A percentile compares a stretch with the other conserved stretches of the same genome.
Conservation (phyloP, 345 rosid genomes). For the Boechera divaricarpa region DNA sequence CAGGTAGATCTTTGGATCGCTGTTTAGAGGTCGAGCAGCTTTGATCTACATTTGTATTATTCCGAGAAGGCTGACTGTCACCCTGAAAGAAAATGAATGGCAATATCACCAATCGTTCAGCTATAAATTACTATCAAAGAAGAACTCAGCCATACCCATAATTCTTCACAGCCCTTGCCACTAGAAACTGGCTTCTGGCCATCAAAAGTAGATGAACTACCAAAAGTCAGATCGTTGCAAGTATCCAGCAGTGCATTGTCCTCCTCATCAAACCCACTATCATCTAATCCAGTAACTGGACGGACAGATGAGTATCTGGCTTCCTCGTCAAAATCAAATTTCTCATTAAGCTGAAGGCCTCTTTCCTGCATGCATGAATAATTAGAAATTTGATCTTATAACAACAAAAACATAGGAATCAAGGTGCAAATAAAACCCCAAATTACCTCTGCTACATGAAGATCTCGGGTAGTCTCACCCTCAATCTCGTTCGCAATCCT, state of each 20-base stretch:
- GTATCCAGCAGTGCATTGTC: constrained; percentile 68
- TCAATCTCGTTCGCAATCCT: constrained; percentile 94
- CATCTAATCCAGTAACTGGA: constrained; percentile 62
- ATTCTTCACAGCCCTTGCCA: constrained; percentile 53
- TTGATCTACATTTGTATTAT: constrained; percentile 48
- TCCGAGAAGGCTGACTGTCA: constrained; percentile 53
- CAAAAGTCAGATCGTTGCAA: constrained; percentile 64
- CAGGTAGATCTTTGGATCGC: constrained; percentile 46
- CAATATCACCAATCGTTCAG: constrained; percentile 15
- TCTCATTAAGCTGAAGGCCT: constrained; percentile 64
- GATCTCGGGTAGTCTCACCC: constrained; percentile 83
- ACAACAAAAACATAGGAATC: not conserved
- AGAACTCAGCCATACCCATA: constrained; percentile 41
- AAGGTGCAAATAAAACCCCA: constrained; percentile 26
- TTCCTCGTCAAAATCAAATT: constrained; percentile 78
- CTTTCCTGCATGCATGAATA: constrained; percentile 70
- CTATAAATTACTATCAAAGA: constrained; percentile 28
- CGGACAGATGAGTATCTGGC: constrained; percentile 80
- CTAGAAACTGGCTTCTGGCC: constrained; percentile 47
- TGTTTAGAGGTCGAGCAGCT: constrained; percentile 51
- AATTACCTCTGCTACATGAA: constrained; percentile 90
- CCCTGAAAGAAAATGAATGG: constrained; percentile 55
- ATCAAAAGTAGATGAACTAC: constrained; percentile 54
- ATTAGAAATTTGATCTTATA: constrained; percentile 7
- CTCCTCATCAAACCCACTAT: constrained; percentile 77